Conservation (phyloP, 2,329 filamentous ascomycete species). For the Plectosphaerella sp. region DNA sequence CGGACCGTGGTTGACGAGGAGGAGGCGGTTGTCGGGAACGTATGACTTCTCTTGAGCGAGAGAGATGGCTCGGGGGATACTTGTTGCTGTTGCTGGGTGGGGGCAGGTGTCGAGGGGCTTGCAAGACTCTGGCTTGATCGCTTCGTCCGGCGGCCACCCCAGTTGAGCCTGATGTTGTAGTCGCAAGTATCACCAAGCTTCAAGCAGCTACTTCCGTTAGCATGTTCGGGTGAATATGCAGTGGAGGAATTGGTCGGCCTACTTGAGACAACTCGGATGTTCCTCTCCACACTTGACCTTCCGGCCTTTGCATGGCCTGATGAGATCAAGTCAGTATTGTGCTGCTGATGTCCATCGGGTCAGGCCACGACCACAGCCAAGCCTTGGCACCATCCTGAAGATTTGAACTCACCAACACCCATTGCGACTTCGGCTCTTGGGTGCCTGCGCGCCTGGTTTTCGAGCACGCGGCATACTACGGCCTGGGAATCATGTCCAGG, state of each 20-base stretch:
- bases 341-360: not conserved
- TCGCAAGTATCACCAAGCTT: constrained; percentile 71
- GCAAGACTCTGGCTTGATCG: constrained; percentile 35
- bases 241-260: constrained; percentile 13
- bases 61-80: constrained; percentile 22
- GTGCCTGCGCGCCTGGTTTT: constrained; percentile 36
- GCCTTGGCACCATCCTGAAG: not conserved
- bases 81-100: constrained; percentile 12
- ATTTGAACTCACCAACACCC: constrained; percentile 35
- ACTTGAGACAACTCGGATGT: constrained; percentile 67
- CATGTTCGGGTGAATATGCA: not conserved
- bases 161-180: constrained; percentile 77
- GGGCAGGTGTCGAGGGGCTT: constrained; percentile 15
- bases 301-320: constrained; percentile 74
- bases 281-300: constrained; percentile 75
- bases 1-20: not conserved
- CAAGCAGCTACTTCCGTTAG: constrained; percentile 45
- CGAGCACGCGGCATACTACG: constrained; percentile 36
- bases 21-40: not conserved
- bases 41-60: not conserved
- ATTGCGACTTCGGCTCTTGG: constrained; percentile 39
- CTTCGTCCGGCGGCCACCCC: constrained; percentile 68
- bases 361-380: not conserved
- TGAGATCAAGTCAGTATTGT: not conserved
- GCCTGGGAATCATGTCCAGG: constrained; percentile 4